Base-by-base conservation (phyloP, 768 basidiomycete species). In the Sporobolomyces pararoseus region DNA sequence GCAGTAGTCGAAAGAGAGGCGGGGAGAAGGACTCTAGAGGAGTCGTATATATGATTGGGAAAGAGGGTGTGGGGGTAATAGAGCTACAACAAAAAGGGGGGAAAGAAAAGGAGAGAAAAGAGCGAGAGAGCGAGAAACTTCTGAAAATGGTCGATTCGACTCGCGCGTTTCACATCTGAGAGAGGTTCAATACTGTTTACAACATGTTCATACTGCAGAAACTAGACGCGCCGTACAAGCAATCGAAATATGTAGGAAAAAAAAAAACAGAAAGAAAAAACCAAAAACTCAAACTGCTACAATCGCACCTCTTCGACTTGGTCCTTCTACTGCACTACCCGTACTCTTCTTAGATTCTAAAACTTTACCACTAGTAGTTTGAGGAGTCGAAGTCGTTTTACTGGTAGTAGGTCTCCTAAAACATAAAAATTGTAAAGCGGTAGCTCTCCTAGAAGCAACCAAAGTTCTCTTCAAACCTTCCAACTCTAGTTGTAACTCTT, bases 361-460 rank as follows among this genome's bases (percentile, higher is more conserved):
- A 17, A 50, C 21, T 55, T 57, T n/a, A 12, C 68, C 62, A 23
- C 55, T 63, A n/a, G 63, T 49, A 51, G 63, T 60, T 32, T 57
- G 44, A 32, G 51, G 39, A 19, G 25, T 29, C 23, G 61, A 27
- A 4, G 53, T 13, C 23, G 61, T 27, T 3, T 34, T 13, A 16
- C 52, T 31, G 46, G 66, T 71, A 46, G 62, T 65, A 35, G 70
- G 65, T 25, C 61, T 29, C 4, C 70, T 60, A 62, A 72, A 72
- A 58, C 95, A 98, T 78, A 97, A 81, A 74, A 96, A 98, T 78
- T 96, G 91, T 63, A 96, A 89, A 9, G 89, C 90, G 7, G 96
- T 98, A 58, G 91, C 89, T 62, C 90, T 84, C 51, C 93, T 85
- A 31, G 90, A 88, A 69, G 95, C 92, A 47, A 87, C 86, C 65